A percentile compares a stretch with the other conserved stretches of the same genome.
These are phyloP conservation scores for Lentinus tigrinus DNA, from an alignment of 768 basidiomycete genomes.

Conservation along the genomic window DNA sequence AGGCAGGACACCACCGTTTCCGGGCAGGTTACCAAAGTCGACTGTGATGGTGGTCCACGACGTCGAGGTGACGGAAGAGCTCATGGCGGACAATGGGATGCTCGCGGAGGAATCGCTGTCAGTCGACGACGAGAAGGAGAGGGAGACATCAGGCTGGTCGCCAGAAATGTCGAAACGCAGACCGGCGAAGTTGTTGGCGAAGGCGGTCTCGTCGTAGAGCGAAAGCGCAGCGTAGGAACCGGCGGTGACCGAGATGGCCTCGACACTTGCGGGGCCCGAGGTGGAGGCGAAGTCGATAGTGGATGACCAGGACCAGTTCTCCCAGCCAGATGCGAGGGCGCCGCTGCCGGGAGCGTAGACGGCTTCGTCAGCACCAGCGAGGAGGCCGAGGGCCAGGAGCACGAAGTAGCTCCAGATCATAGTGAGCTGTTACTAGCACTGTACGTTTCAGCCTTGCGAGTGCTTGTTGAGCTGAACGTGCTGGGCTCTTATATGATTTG, in stretches of 20 bases:
- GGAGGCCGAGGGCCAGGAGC: neutral
- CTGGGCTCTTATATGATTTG: no score
- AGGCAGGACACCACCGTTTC: slow-evolving; percentile 37
- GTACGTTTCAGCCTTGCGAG: no score
- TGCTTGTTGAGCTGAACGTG: no score
- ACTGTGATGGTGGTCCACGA: slow-evolving; percentile 45
- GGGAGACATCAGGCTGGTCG: slow-evolving; percentile 42
- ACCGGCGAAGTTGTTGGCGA: slow-evolving; percentile 42
- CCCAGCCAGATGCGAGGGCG: neutral
- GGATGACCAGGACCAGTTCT: slow-evolving; percentile 7
- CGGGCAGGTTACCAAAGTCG: slow-evolving; percentile 47
- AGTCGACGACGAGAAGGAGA: slow-evolving; percentile 39
- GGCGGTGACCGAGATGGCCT: slow-evolving; percentile 41
- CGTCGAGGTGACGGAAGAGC: slow-evolving; percentile 35
- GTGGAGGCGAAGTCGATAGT: slow-evolving; percentile 1
- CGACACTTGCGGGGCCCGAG: neutral
- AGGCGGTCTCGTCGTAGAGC: slow-evolving; percentile 41
- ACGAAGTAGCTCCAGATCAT: neutral
- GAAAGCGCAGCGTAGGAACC: slow-evolving; percentile 45
- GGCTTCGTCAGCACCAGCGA: neutral
- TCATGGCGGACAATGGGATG: slow-evolving; percentile 44
- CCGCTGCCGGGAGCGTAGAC: neutral
- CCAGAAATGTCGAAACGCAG: slow-evolving; percentile 53
- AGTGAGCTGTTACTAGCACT: neutral
- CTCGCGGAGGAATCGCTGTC: slow-evolving; percentile 37